Evolutionary conservation across 345 rosid species (phyloP).

Genomic region (Salix koriyanagi): DNA sequence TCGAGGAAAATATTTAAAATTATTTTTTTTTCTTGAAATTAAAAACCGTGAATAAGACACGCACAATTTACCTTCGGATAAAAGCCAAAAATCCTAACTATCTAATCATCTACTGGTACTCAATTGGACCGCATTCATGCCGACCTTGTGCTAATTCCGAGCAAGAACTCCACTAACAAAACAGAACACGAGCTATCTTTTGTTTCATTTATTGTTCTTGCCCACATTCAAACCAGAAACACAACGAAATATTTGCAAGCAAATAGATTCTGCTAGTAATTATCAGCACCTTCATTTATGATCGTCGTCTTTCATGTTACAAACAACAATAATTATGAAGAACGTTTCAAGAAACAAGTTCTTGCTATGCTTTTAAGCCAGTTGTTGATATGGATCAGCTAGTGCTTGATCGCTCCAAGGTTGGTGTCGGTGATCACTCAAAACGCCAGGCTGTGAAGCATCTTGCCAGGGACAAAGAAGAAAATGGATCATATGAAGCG

Average conservation of each 20-base stretch:
- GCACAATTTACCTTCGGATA: neutral
- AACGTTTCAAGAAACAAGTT: slow-evolving; percentile 38
- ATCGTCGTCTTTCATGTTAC: neutral
- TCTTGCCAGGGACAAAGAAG: neutral
- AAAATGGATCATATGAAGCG: neutral
- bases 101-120: neutral
- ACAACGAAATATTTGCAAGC: no score
- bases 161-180: neutral
- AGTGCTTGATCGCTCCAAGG: slow-evolving; percentile 16
- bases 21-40: no score
- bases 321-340: slow-evolving; percentile 4
- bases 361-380: slow-evolving; percentile 43
- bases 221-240: neutral
- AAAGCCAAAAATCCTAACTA: neutral
- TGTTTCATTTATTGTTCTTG: neutral
- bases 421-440: neutral
- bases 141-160: neutral
- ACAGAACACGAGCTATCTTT: no score
- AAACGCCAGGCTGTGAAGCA: neutral
- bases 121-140: neutral
- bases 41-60: neutral
- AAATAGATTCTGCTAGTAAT: neutral
- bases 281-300: neutral
- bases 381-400: slow-evolving; percentile 32
- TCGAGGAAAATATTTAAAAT: no score